A percentile compares a stretch with the other conserved stretches of the same genome.
These are phyloP conservation scores for Angomonas deanei DNA, from an alignment of 208 protist species.

Conservation along the genomic window DNA sequence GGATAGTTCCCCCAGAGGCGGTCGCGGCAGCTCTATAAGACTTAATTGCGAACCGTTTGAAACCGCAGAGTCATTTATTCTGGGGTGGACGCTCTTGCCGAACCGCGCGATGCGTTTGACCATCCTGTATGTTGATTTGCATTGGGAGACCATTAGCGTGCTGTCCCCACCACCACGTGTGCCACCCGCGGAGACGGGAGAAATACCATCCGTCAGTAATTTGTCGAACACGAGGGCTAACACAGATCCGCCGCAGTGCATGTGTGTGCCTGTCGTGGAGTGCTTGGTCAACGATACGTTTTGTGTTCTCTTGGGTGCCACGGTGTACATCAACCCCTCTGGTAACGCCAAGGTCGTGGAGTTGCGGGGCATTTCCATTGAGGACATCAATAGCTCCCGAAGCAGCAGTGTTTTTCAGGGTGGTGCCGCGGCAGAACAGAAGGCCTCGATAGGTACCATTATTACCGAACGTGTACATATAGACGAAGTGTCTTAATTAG, in stretches of 20 bases:
- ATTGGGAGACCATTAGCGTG: not conserved
- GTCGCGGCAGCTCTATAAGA: not conserved
- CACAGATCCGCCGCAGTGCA: not conserved
- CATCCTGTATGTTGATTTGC: conserved; percentile 13
- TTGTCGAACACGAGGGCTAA: not conserved
- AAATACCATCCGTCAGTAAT: not conserved
- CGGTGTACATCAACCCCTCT: conserved; percentile 5
- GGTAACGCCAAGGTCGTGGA: conserved; percentile 14
- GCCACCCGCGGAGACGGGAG: not conserved
- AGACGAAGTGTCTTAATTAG: no score
- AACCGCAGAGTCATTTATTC: conserved; percentile 19
- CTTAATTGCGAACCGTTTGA: not conserved
- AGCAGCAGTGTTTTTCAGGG: conserved; percentile 5
- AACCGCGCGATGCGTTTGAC: conserved; percentile 58
- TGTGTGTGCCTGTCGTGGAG: conserved; percentile 50
- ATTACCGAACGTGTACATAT: not conserved
- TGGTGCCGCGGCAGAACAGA: not conserved
- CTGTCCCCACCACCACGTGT: not conserved
- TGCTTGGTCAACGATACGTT: conserved; percentile 54
- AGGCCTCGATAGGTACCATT: not conserved
- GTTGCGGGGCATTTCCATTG: conserved; percentile 43
- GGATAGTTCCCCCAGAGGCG: no score
- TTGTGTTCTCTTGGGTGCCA: conserved; percentile 36
- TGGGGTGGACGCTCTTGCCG: conserved; percentile 28
- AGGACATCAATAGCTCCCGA: conserved; percentile 25